Percentiles rank a stretch among this genome's conserved stretches.
Conservation (phyloP, 1,284 basidiomycete species). For the Cutaneotrichosporon cavernicola region DNA sequence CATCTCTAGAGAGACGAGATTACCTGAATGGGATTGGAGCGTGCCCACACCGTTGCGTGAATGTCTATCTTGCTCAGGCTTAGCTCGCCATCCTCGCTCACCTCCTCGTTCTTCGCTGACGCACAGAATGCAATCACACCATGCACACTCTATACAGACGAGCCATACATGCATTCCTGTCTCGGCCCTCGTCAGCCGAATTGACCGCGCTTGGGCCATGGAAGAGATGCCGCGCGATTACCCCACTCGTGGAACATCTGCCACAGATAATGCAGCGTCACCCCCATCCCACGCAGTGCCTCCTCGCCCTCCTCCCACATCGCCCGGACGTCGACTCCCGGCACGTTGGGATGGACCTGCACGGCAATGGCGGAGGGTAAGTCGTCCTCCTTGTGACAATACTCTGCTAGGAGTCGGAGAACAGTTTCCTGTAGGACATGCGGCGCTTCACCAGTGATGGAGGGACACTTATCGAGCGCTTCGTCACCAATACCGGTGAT, state of each 20-base stretch:
- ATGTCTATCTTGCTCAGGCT: too few relatives aligned
- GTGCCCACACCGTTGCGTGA: too few relatives aligned
- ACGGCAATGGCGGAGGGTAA: neutral
- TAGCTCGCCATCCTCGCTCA: too few relatives aligned
- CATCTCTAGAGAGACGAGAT: too few relatives aligned
- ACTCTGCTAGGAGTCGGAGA: neutral
- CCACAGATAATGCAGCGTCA: neutral
- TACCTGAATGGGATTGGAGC: too few relatives aligned
- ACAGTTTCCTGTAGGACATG: neutral
- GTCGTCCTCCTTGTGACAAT: neutral
- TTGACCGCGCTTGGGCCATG: neutral
- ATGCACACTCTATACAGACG: too few relatives aligned
- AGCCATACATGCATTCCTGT: neutral
- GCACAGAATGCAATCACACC: too few relatives aligned
- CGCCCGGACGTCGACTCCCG: neutral
- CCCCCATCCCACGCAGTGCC: neutral
- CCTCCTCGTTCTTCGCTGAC: too few relatives aligned
- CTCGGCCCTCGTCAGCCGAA: neutral
- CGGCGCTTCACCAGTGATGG: neutral
- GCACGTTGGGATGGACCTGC: neutral
- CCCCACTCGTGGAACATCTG: neutral
- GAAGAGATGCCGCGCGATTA: neutral
- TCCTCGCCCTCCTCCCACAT: slow-evolving; percentile 1
- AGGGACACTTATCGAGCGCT: neutral
- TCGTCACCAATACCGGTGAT: neutral